Percentiles rank a stretch among this genome's conserved stretches.
phyloP scores from a whole-genome alignment of 2,329 filamentous ascomycete genomes.

The Beauveria brongniartii region DNA sequence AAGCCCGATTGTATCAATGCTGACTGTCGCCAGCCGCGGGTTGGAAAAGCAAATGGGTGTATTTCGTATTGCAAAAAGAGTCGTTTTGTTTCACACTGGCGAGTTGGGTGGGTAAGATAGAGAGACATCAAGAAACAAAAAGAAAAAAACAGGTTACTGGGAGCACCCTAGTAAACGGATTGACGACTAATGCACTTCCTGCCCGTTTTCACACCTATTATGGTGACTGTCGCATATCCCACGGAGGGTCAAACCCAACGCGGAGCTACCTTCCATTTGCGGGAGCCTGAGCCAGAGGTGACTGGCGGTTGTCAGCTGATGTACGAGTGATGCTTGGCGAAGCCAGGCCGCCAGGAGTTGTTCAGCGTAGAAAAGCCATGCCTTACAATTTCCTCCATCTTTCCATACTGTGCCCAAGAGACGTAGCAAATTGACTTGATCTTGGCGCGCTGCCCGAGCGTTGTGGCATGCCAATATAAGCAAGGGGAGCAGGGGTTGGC shows the following conservation, averaged over 20 bases:
- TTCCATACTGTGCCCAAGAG: too few relatives aligned
- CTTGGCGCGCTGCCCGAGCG: too few relatives aligned
- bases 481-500: too few relatives aligned
- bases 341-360: too few relatives aligned
- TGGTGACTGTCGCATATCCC: neutral
- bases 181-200: neutral
- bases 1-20: slow-evolving; percentile 4
- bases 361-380: too few relatives aligned
- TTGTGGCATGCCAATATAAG: too few relatives aligned
- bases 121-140: slow-evolving; percentile 2
- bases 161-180: slow-evolving; percentile 8
- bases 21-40: slow-evolving; percentile 3
- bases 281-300: neutral
- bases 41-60: slow-evolving; percentile 9
- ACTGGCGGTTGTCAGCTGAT: neutral
- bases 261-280: too few relatives aligned
- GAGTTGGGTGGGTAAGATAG: slow-evolving; percentile 8
- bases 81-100: slow-evolving; percentile 4
- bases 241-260: too few relatives aligned
- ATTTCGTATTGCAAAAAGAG: slow-evolving; percentile 9
- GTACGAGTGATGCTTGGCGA: too few relatives aligned
- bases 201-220: neutral
- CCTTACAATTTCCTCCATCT: too few relatives aligned
- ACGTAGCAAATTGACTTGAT: too few relatives aligned
- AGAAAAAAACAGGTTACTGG: slow-evolving; percentile 1